phyloP scores from a whole-genome alignment of 352 stramenopile genomes.

The Phytophthora ohioensis region DNA sequence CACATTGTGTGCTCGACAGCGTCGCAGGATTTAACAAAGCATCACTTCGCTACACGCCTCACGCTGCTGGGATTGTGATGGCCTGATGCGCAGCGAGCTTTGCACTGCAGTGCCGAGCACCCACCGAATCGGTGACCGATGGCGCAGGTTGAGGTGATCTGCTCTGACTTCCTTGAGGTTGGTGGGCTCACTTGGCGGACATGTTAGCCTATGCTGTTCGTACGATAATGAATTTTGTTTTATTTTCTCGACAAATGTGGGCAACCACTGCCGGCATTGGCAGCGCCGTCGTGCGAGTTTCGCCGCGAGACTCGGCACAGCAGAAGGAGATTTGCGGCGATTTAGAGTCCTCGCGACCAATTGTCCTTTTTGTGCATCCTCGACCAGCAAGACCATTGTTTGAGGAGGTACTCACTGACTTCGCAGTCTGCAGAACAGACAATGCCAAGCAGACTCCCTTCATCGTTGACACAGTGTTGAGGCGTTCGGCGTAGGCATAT shows the following conservation, averaged over 20 bases:
- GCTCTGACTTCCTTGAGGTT: neutral
- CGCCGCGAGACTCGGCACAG: neutral
- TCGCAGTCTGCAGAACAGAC: conserved; percentile 7
- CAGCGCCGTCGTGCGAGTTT: no score
- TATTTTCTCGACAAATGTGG: no score
- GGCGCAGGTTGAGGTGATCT: conserved; percentile 13
- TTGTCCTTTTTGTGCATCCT: conserved; percentile 6
- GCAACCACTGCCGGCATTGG: no score
- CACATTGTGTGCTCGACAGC: neutral
- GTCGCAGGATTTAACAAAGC: conserved; percentile 14
- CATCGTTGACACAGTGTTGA: neutral
- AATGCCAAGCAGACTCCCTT: conserved; percentile 1
- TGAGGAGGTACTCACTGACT: neutral
- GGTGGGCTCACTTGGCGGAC: no score
- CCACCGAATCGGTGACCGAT: no score
- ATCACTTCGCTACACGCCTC: conserved; percentile 5
- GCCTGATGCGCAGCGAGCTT: neutral
- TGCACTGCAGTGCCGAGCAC: neutral
- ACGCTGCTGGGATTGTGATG: conserved; percentile 6
- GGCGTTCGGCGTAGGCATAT: neutral
- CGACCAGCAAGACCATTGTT: neutral
- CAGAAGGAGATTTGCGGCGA: neutral
- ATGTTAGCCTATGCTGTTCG: no score
- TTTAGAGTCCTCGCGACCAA: conserved; percentile 5
- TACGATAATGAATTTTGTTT: no score